Evolutionary conservation across 2,329 filamentous ascomycete species (phyloP), one percentile per base, ranked within the genome.

Genomic region (Raffaelea ambrosiae): DNA sequence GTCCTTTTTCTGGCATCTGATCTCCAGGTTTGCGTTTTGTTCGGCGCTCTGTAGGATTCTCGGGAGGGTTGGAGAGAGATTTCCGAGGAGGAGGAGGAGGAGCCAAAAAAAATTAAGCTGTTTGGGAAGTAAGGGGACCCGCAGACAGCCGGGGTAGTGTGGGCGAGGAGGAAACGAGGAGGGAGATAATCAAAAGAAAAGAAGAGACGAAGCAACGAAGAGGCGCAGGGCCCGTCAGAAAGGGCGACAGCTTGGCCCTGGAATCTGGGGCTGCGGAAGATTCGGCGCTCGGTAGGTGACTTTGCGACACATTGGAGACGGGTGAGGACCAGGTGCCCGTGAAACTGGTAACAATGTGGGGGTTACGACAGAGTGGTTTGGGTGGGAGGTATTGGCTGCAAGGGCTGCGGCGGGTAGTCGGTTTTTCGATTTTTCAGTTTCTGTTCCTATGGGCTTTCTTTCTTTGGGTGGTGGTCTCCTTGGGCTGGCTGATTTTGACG

Each of bases 1-100:
- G 76, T 48, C 83, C 82, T 71, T 85, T 89, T 63, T 93, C 86
- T 59, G 85, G 86, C 87, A 93, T 91, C 40, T 49, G 45, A 7
- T 5, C 35, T 19, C 29, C 21, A 9, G 19, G 19, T 11, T 21
- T 41, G 14, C 9, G n/a, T 20, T 20, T 21, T 19, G 31, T 33
- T 33, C 31, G 31, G 16, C 31, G 31, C n/a, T n/a, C n/a, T n/a
- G n/a, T n/a, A 7, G 26, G 26, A 29, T 29, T 13, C 26, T 29
- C n/a, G n/a, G n/a, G n/a, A n/a, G n/a, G n/a, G n/a, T n/a, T n/a
- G 16, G 31, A 33, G 9, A 16, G 9, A 33, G 31, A 9, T 33
- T 33, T 33, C 9, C 9, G 31, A 33, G 9, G 31, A 33, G 16
- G 9, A 33, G 18, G 13, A n/a, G 18, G 35, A 38, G 16, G 14